Evolutionary conservation across 2,329 filamentous ascomycete genomes (phyloP), one percentile per base, ranked within the genome.

Genomic region (Fusarium begoniae): DNA sequence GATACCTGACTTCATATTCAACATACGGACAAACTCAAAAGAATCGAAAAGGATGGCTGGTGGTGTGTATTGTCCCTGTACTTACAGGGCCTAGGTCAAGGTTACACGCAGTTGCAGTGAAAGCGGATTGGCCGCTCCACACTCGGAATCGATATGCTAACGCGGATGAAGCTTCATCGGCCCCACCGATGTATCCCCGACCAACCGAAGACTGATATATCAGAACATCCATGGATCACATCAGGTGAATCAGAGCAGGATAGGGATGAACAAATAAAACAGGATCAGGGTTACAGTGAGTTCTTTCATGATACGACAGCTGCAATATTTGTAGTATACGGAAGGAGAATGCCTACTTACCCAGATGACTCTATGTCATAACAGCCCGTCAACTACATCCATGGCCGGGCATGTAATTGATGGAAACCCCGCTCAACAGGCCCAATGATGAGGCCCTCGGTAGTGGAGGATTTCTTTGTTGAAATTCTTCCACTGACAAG

Each of bases 61-160:
- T 74, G 73, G 72, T 77, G 66, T 66, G 66, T 41, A 70, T 70
- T 70, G 67, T 70, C 64, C 63, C 63, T 74, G 74, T 70, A 75
- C 70, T 77, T 77, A 76, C 75, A 77, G 70, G 74, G 63, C 72
- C 69, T 68, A 47, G 45, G 60, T 70, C 41, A 45, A 70, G 65
- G 60, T 59, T 73, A 72, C 61, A 55, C 70, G 69, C 65, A 58
- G 75, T 78, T 75, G 69, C 76, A 78, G 66, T 73, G 76, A 75
- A 78, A 78, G 76, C 76, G 76, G 75, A 78, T 78, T 78, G 76
- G 75, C 64, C 62, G 65, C 75, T 76, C 76, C 76, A 75, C 75
- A 78, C 58, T 69, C 45, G 37, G 28, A 64, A 51, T 64, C 44
- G 65, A 69, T 64, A 59, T 73, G 63, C 69, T 75, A 72, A 69